Evolutionary conservation across 2,329 filamentous ascomycete genomes (phyloP).

Genomic region (Malbranchea zuffiana): DNA sequence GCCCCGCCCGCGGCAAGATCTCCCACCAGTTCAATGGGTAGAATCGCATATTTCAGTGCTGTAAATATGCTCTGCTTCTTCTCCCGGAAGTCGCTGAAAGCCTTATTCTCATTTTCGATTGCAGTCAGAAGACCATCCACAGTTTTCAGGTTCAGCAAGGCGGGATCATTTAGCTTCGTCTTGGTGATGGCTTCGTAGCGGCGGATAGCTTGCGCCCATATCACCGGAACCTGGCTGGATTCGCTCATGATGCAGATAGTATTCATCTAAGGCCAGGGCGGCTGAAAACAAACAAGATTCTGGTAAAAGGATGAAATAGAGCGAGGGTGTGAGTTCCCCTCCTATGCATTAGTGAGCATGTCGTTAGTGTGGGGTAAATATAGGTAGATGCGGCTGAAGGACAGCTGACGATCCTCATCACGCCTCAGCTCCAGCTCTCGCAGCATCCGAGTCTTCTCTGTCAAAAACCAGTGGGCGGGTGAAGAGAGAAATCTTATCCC

Average conservation of each 20-base stretch:
- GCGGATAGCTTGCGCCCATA: conserved; percentile 10
- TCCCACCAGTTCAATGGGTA: conserved; percentile 34
- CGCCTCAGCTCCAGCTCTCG: no score
- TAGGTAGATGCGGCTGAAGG: no score
- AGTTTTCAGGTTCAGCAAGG: conserved; percentile 18
- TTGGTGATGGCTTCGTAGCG: conserved; percentile 12
- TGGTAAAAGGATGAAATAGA: no score
- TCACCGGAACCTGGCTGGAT: conserved; percentile 8
- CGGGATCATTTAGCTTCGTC: conserved; percentile 10
- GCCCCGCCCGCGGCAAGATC: conserved; percentile 30
- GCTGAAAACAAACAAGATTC: no score
- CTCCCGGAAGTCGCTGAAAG: conserved; percentile 30
- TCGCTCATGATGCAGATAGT: background rate
- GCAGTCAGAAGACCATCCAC: conserved; percentile 25
- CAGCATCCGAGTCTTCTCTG: no score
- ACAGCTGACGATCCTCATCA: no score
- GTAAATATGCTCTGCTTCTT: conserved; percentile 28
- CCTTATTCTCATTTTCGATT: conserved; percentile 28
- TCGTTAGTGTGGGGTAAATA: no score
- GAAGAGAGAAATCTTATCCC: no score
- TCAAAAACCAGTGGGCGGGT: no score
- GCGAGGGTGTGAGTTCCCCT: no score
- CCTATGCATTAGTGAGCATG: no score
- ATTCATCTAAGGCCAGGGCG: no score
- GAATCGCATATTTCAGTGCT: conserved; percentile 18